A percentile compares a stretch with the other conserved stretches of the same genome.
Conservation (phyloP, 495 filamentous ascomycete genomes). For the Aspergillus olivimuriae region DNA sequence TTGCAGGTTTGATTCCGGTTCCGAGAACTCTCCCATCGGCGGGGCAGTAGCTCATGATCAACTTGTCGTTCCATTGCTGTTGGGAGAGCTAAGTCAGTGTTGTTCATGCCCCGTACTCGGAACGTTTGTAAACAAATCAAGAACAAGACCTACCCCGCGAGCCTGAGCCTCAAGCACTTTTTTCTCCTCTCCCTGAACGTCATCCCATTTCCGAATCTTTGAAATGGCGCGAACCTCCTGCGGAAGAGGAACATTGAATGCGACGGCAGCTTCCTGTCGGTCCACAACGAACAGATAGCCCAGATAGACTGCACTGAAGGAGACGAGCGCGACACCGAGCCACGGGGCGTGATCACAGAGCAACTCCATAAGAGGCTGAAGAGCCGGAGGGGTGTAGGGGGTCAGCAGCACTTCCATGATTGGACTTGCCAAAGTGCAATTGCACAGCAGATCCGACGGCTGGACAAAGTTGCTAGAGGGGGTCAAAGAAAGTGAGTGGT, state of each 20-base stretch:
- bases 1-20: conserved; percentile 65
- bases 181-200: conserved; percentile 35
- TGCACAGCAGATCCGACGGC: conserved; percentile 9
- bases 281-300: conserved; percentile 30
- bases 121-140: background rate
- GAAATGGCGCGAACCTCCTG: conserved; percentile 48
- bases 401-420: conserved; percentile 29
- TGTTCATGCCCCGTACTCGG: background rate
- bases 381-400: conserved; percentile 18
- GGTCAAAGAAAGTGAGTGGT: conserved; percentile 11
- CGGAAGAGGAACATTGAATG: conserved; percentile 54
- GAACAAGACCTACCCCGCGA: conserved; percentile 28
- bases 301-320: conserved; percentile 29
- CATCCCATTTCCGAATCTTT: conserved; percentile 56
- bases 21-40: conserved; percentile 83
- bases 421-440: conserved; percentile 6
- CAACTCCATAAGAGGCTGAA: conserved; percentile 18
- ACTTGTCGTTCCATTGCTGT: conserved; percentile 37
- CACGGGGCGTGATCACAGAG: conserved; percentile 15
- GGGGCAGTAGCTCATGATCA: conserved; percentile 69
- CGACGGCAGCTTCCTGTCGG: conserved; percentile 43
- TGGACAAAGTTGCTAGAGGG: background rate
- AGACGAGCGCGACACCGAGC: conserved; percentile 26
- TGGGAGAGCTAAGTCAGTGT: background rate
- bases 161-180: conserved; percentile 40